Conservation (phyloP, 179 eudicot genomes). For the Camellia oleifera region DNA sequence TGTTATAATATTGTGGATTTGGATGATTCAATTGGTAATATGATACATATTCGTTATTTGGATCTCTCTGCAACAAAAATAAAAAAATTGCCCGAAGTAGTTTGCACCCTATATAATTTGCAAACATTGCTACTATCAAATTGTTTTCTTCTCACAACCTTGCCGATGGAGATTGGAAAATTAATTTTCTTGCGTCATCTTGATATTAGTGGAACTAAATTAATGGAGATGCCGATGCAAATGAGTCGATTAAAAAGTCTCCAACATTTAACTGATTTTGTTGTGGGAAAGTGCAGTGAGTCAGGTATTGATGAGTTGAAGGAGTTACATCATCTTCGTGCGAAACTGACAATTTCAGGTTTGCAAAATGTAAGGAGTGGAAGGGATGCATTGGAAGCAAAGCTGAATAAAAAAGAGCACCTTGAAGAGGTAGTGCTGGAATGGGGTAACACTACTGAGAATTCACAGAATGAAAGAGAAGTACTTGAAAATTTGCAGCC, state of each 20-base stretch:
- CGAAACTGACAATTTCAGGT: not conserved
- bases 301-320: not conserved
- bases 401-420: not conserved
- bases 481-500: slow-evolving; percentile 10
- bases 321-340: not conserved
- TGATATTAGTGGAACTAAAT: no score
- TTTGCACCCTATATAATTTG: slow-evolving; percentile 18
- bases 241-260: no score
- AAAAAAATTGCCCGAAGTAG: slow-evolving; percentile 8
- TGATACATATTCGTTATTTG: slow-evolving; percentile 19
- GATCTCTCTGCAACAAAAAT: slow-evolving; percentile 17
- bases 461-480: not conserved
- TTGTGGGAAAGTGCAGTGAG: not conserved
- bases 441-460: not conserved
- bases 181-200: no score
- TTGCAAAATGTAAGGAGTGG: not conserved
- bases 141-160: no score
- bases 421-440: slow-evolving; percentile 6
- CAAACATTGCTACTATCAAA: not conserved
- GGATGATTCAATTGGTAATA: slow-evolving; percentile 9
- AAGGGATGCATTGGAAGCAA: slow-evolving; percentile 2
- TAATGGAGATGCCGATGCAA: no score
- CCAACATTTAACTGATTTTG: no score
- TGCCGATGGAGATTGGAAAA: no score
- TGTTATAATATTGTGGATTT: not conserved